A percentile compares a stretch with the other conserved stretches of the same genome.
Evolutionary conservation across 1,284 basidiomycete genomes (phyloP).

Genomic region (Termitomyces sp.): DNA sequence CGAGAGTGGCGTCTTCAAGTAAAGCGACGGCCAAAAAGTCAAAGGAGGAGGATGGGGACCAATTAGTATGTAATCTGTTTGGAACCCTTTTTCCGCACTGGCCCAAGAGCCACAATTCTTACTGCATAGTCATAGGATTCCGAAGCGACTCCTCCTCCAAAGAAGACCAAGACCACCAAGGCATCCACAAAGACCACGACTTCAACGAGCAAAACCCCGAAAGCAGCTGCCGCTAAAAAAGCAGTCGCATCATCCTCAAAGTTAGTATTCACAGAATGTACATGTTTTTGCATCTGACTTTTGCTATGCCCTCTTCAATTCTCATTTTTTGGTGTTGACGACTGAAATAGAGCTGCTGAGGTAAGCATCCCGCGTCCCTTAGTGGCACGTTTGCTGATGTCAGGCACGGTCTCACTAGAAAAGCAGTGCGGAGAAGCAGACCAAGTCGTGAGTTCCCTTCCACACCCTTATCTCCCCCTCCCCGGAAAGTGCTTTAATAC

Average conservation of each 20-base stretch:
- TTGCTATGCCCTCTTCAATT: conserved; percentile 2
- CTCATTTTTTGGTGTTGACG: conserved; percentile 6
- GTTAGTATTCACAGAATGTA: conserved; percentile 1
- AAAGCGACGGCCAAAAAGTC: conserved; percentile 6
- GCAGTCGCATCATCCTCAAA: conserved; percentile 5
- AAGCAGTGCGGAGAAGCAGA: conserved; percentile 15
- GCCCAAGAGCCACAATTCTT: neutral
- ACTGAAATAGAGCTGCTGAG: conserved; percentile 22
- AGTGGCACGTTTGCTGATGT: conserved; percentile 16
- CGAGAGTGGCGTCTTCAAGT: conserved; percentile 10
- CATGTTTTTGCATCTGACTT: neutral
- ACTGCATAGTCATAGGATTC: conserved; percentile 3
- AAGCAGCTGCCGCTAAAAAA: conserved; percentile 18
- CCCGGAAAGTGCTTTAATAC: neutral
- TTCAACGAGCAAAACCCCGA: conserved; percentile 15
- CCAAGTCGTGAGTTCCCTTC: conserved; percentile 19
- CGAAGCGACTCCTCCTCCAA: conserved; percentile 21
- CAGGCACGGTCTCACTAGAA: conserved; percentile 14
- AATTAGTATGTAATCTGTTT: conserved; percentile 10
- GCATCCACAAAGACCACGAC: conserved; percentile 24
- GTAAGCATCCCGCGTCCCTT: conserved; percentile 19
- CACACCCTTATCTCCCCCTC: conserved; percentile 1
- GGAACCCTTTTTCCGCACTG: neutral
- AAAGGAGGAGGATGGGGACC: conserved; percentile 7
- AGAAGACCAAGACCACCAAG: conserved; percentile 32